Evolutionary conservation across 257 asterid genomes (phyloP), one percentile per base, ranked within the genome.

Genomic region (Nicotiana tomentosiformis): DNA sequence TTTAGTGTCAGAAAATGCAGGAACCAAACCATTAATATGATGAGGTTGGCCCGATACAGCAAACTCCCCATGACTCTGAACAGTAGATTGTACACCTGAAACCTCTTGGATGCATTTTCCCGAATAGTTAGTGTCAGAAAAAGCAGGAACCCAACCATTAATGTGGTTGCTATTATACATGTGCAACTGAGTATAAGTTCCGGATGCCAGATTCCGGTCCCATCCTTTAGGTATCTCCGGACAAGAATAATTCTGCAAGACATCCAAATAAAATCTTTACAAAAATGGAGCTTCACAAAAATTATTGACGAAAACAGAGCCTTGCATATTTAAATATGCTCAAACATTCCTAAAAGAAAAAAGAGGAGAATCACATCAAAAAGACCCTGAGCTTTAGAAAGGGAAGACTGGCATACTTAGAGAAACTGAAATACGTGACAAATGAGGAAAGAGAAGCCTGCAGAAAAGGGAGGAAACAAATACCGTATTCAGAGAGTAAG

Each of bases 401-500:
- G 17, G 29, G 79, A 62, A 23, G 6, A 65, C 10, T 35, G 53
- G 23, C 43, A 55, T 33, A 10, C 66, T 7, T 35, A 61, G 10
- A 55, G 20, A 51, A 6, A 60, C 26, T 10, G 49, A 53, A 23
- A 80, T 46, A 18, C 6, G 18, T 69, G 15, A 80, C 49, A 1
- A 18, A 46, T 57, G 35, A 66, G 55, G 72, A 77, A 80, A 60
- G 66, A 68, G 14, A 61, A 79, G 29, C 39, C 57, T 43, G 61
- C 29, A 26, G 58, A 77, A 16, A 56, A 11, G 46, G 78, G 29
- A 30, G 77, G 53, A 69, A 46, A 69, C 29, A 49, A 37, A 29
- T 87, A 94, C 98, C 97, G 39, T 62, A 18, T 64, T 78, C 0
- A 97, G 95, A 14, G 91, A 87, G 89, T 83, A 93, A 60, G 97